Evolutionary conservation across 2,329 filamentous ascomycete genomes (phyloP).

Genomic region (Orbilia brochopaga): DNA sequence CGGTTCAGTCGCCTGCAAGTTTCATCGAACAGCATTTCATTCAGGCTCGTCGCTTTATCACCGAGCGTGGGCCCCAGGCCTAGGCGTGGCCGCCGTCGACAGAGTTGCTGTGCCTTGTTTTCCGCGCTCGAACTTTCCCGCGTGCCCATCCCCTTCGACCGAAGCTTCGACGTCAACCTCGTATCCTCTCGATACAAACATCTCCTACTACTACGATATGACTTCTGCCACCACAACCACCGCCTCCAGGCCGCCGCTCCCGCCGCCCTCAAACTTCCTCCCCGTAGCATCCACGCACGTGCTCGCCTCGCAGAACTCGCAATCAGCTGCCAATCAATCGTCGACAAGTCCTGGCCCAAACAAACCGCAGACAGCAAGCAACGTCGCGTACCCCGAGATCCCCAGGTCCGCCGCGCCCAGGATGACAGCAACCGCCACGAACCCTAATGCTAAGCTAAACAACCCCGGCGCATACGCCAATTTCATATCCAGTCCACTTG

Average conservation of each 20-base stretch:
- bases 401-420: slow-evolving; percentile 26
- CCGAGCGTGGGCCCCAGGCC: slow-evolving; percentile 27
- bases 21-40: slow-evolving; percentile 19
- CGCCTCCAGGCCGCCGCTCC: slow-evolving; percentile 2
- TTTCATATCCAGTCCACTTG: slow-evolving; percentile 45
- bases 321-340: slow-evolving; percentile 3
- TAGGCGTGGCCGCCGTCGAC: slow-evolving; percentile 16
- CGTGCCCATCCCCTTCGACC: slow-evolving; percentile 12
- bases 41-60: neutral
- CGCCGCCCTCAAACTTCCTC: slow-evolving; percentile 30
- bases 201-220: slow-evolving; percentile 13
- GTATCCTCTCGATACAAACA: neutral
- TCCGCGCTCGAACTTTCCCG: slow-evolving; percentile 1
- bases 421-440: slow-evolving; percentile 4
- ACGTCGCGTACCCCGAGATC: slow-evolving; percentile 21
- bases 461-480: slow-evolving; percentile 19
- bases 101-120: slow-evolving; percentile 17
- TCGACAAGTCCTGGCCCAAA: slow-evolving; percentile 1
- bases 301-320: slow-evolving; percentile 27
- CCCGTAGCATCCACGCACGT: slow-evolving; percentile 43
- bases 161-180: neutral
- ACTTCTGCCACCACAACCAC: slow-evolving; percentile 27
- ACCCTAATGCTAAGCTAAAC: neutral
- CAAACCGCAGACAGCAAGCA: neutral
- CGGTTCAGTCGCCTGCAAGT: slow-evolving; percentile 43